phyloP scores from a whole-genome alignment of 441 rosid genomes.

The Mallotus repandus region DNA sequence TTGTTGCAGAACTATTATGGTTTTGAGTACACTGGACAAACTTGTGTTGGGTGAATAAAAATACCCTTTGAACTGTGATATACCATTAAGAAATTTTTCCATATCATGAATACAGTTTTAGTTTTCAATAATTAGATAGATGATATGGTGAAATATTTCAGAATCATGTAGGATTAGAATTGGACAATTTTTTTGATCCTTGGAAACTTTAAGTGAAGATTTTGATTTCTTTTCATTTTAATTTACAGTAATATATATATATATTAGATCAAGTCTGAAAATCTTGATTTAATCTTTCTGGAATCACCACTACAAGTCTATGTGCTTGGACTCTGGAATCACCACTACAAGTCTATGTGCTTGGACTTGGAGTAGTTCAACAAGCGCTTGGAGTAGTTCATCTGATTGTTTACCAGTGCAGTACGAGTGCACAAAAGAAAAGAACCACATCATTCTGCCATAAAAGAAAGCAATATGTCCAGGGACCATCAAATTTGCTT shows the following conservation, averaged over 20 bases:
- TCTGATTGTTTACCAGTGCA: background rate
- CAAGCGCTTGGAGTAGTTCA: background rate
- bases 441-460: background rate
- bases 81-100: background rate
- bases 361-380: too few relatives aligned
- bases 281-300: background rate
- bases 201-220: background rate
- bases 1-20: background rate
- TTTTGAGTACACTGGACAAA: background rate
- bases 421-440: background rate
- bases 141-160: background rate
- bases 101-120: background rate
- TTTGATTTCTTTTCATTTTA: background rate
- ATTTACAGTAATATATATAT: too few relatives aligned
- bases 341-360: too few relatives aligned
- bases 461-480: background rate
- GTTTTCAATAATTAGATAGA: background rate
- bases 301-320: background rate
- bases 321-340: background rate
- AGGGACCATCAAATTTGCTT: background rate
- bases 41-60: background rate
- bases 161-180: background rate
- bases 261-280: background rate
- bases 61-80: slow-evolving; percentile 1
- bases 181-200: background rate